phyloP scores from a whole-genome alignment of 768 basidiomycete genomes.

The Rhizopogon sp. region DNA sequence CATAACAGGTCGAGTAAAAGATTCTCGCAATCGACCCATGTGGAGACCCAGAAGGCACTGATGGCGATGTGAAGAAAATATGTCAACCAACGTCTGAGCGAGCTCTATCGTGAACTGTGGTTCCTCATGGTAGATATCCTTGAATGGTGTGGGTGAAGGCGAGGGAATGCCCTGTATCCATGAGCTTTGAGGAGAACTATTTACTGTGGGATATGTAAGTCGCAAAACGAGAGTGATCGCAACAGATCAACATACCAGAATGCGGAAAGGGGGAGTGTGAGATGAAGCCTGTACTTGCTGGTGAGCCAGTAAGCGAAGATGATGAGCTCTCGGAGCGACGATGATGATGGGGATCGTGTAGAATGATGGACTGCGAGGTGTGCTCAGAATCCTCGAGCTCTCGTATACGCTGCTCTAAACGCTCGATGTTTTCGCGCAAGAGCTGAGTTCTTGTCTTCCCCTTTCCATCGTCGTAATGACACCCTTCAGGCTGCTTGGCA shows the following conservation, averaged over 20 bases:
- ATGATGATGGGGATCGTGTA: conserved; percentile 62
- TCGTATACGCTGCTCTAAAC: conserved; percentile 64
- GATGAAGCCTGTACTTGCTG: conserved; percentile 45
- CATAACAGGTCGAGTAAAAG: conserved; percentile 43
- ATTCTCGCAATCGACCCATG: conserved; percentile 60
- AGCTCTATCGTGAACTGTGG: conserved; percentile 53
- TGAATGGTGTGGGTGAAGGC: conserved; percentile 50
- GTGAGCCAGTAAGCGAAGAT: conserved; percentile 47
- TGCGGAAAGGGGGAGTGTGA: conserved; percentile 56
- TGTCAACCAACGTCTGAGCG: conserved; percentile 68
- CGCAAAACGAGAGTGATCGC: neutral
- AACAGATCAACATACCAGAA: conserved; percentile 35
- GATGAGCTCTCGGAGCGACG: conserved; percentile 43
- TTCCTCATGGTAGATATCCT: conserved; percentile 41
- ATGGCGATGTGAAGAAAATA: conserved; percentile 69
- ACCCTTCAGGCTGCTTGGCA: conserved; percentile 70
- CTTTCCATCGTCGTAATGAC: conserved; percentile 83
- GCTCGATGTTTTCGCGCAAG: conserved; percentile 70
- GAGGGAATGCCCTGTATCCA: conserved; percentile 48
- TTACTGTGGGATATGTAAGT: conserved; percentile 25
- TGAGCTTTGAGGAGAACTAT: conserved; percentile 46
- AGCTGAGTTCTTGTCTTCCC: conserved; percentile 79
- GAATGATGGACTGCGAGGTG: conserved; percentile 57
- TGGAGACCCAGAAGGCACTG: conserved; percentile 72
- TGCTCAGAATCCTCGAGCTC: conserved; percentile 77